Evolutionary conservation across 108 stramenopile genomes (phyloP).

Genomic region (Ochromonas danica): DNA sequence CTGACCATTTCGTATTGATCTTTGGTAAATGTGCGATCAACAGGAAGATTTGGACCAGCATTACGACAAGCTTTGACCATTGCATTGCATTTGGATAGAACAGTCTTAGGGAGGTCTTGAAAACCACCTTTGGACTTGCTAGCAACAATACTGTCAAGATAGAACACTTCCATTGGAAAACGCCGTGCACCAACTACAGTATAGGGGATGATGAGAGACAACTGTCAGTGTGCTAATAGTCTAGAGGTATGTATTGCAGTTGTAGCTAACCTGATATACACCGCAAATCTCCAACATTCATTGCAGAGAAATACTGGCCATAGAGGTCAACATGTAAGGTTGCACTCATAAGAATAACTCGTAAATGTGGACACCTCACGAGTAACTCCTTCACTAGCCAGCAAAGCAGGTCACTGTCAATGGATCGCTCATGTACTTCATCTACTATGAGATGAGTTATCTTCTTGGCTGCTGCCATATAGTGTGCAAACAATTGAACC

Average conservation of each 20-base stretch:
- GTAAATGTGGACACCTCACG: conserved; percentile 61
- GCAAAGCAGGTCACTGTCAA: conserved; percentile 75
- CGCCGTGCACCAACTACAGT: neutral
- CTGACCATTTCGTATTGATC: conserved; percentile 33
- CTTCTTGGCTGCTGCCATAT: conserved; percentile 68
- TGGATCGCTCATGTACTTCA: conserved; percentile 70
- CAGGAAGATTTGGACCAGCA: too few species aligned
- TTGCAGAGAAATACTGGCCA: conserved; percentile 68
- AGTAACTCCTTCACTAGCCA: conserved; percentile 73
- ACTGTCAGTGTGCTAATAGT: too few species aligned
- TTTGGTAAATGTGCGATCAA: too few species aligned
- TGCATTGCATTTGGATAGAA: too few species aligned
- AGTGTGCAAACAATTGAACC: conserved; percentile 73
- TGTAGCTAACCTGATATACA: too few species aligned
- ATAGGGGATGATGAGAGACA: too few species aligned
- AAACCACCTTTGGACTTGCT: too few species aligned
- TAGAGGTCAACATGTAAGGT: conserved; percentile 78
- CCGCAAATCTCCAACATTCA: too few species aligned
- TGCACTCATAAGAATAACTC: conserved; percentile 85
- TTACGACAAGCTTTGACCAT: too few species aligned
- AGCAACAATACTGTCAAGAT: too few species aligned
- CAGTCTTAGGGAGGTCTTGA: too few species aligned
- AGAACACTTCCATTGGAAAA: neutral
- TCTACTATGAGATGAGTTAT: conserved; percentile 78
- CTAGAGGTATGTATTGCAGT: too few species aligned